Conservation (phyloP, 495 filamentous ascomycete species). For the Cercophora sp. region DNA sequence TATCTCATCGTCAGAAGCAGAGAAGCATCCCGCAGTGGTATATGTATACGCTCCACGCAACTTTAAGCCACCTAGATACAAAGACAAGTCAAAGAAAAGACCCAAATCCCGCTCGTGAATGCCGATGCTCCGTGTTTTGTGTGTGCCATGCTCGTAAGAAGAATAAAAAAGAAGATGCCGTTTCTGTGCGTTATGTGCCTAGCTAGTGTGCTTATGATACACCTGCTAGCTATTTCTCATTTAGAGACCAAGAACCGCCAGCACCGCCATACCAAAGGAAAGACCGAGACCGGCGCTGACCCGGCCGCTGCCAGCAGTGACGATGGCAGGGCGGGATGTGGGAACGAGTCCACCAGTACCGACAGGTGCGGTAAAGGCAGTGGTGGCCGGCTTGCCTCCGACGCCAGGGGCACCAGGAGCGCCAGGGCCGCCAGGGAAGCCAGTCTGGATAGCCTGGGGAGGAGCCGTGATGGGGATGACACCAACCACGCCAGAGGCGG, state of each 20-base stretch:
- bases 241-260: conserved; percentile 37
- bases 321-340: conserved; percentile 24
- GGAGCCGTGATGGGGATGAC: conserved; percentile 40
- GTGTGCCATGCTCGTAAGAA: background rate
- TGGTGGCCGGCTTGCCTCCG: conserved; percentile 20
- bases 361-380: conserved; percentile 18
- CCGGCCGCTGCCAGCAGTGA: conserved; percentile 33
- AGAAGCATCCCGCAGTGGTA: background rate
- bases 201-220: background rate
- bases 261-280: conserved; percentile 25
- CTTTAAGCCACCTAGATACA: background rate
- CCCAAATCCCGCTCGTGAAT: background rate
- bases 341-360: conserved; percentile 33
- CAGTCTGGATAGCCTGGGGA: conserved; percentile 16
- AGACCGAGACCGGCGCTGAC: conserved; percentile 38
- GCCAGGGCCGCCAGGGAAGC: conserved; percentile 4
- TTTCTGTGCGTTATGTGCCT: background rate
- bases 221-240: background rate
- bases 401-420: conserved; percentile 15
- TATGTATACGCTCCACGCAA: too few species aligned
- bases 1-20: too few species aligned
- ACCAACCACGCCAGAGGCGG: conserved; percentile 44
- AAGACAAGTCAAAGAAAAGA: background rate
- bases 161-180: conserved; percentile 1
- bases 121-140: background rate